Conservation (phyloP, 2,329 filamentous ascomycete genomes). For the Trichoderma koningii region DNA sequence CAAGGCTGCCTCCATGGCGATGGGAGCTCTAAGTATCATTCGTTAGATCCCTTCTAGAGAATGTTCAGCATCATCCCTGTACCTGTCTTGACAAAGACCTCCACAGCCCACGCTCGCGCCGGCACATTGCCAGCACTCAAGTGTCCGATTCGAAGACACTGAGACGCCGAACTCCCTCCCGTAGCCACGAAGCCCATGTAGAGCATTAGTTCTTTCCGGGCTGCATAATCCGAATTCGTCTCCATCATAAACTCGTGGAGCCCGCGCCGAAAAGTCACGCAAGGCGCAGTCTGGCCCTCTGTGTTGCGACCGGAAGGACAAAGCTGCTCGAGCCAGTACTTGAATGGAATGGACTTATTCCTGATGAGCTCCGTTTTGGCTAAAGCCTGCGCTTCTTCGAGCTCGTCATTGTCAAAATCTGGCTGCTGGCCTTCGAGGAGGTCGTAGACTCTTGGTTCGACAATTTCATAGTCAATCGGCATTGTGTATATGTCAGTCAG, state of each 20-base stretch:
- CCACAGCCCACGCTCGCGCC: conserved; percentile 1
- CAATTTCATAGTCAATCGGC: conserved; percentile 7
- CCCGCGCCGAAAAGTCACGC: conserved; percentile 15
- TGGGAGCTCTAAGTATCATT: neutral
- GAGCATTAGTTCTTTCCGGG: neutral
- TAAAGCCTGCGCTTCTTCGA: conserved; percentile 4
- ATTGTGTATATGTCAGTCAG: conserved; percentile 11
- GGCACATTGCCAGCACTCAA: neutral
- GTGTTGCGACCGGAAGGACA: conserved; percentile 14
- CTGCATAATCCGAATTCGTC: neutral
- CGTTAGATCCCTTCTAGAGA: neutral
- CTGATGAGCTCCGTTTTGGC: conserved; percentile 18
- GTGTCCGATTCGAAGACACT: conserved; percentile 15
- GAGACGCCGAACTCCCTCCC: conserved; percentile 9
- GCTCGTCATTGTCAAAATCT: neutral
- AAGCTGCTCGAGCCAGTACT: conserved; percentile 21
- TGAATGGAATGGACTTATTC: conserved; percentile 17
- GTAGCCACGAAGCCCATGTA: conserved; percentile 14
- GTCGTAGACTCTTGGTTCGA: conserved; percentile 11
- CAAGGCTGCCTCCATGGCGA: conserved; percentile 25
- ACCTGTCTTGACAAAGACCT: conserved; percentile 16
- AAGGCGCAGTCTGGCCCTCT: neutral
- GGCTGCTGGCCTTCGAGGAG: conserved; percentile 7
- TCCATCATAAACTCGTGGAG: conserved; percentile 24
- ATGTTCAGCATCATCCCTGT: neutral